phyloP scores from a whole-genome alignment of 441 rosid genomes.

The Corymbia calophylla region DNA sequence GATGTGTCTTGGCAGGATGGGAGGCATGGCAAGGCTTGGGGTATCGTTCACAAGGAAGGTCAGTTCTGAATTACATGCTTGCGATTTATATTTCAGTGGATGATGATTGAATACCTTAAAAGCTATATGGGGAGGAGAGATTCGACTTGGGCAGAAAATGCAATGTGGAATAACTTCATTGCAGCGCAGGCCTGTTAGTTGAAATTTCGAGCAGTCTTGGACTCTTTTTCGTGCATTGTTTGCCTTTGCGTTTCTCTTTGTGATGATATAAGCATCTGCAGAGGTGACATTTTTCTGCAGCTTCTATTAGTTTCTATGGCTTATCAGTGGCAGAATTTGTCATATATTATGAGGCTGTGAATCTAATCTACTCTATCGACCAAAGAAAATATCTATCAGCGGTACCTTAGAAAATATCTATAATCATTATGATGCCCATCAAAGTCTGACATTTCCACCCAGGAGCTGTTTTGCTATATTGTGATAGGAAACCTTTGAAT shows the following conservation, averaged over 20 bases:
- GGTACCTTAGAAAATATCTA: background rate
- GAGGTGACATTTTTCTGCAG: background rate
- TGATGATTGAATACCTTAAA: background rate
- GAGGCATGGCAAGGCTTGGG: slow-evolving; percentile 96
- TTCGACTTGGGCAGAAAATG: background rate
- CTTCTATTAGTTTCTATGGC: background rate
- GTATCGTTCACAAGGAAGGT: slow-evolving; percentile 83
- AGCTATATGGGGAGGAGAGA: background rate
- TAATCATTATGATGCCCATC: background rate
- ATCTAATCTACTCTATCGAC: background rate
- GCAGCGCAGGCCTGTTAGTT: background rate
- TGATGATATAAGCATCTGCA: background rate
- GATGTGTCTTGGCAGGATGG: slow-evolving; percentile 65
- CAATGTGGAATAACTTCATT: background rate
- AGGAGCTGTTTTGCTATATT: background rate
- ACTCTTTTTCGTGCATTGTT: background rate
- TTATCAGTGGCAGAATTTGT: background rate
- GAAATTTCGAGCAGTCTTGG: background rate
- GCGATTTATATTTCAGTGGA: background rate
- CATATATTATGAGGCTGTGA: background rate
- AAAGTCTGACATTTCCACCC: background rate
- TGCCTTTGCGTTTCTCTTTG: background rate
- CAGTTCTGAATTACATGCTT: slow-evolving; percentile 9
- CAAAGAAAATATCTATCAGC: background rate
- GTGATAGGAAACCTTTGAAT: background rate